Base-by-base conservation (phyloP, 2,329 filamentous ascomycete species). In the Ophioceras dolichostomum region DNA sequence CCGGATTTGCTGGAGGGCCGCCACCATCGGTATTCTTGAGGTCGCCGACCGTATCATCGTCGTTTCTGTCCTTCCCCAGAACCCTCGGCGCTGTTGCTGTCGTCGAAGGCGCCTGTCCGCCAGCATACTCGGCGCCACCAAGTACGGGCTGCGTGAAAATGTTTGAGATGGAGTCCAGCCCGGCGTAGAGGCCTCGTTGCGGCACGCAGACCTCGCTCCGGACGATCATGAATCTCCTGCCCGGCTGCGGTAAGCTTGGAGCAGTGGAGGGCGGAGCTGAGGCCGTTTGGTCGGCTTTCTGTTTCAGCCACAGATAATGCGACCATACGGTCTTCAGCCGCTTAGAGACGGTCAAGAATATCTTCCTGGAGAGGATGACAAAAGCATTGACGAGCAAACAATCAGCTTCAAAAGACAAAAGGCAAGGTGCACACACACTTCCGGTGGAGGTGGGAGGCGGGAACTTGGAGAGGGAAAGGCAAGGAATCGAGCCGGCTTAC, bases 161-260 rank as follows among this genome's bases (percentile, higher is more conserved):
- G 21, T 16, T 24, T 14, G 20, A 17, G 13, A 42, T 26, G 3
- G 40, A 36, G 44, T 48, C 37, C 32, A 40, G 40, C 2, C 39
- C 22, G 39, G 41, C 42, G 40, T 47, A 8, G 28, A 73, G 54
- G 6, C 67, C 66, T 3, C 60, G 58, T 42, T 72, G 69, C 1
- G 62, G 55, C 4, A 55, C 48, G 32, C 61, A 62, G 17, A 70
- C 50, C 42, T 94, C 87, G 44, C 83, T 88, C 40, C 86, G 79
- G 45, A 94, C 82, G 48, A 95, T 94, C 57, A 94, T 75, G 42
- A 95, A 83, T 43, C 83, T 73, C 50, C 89, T 84, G 33, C 83
- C 82, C 2, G 88, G 85, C 3, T 86, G 85, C 5, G 88, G 88
- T 40, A 80, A 79, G 49, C 81, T 87, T n/a, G 88, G 84, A 5